Percentiles rank a stretch among this genome's conserved stretches.
These are phyloP conservation scores for Rosa chinensis DNA, from an alignment of 306 rosid genomes.

Conservation along the genomic window DNA sequence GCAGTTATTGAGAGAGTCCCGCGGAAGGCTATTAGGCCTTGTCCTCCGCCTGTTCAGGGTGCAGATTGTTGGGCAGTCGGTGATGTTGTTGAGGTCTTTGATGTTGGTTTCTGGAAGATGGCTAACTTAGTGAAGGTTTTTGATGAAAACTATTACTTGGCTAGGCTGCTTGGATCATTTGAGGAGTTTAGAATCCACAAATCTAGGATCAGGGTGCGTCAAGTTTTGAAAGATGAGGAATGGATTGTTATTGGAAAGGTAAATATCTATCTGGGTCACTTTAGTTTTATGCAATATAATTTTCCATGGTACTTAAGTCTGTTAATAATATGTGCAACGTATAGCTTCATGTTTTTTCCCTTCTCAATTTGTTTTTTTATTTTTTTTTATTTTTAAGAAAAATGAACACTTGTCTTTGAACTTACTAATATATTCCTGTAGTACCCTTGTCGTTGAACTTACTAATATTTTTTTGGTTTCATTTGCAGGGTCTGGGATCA, in stretches of 20 bases:
- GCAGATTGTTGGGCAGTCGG: conserved; percentile 45
- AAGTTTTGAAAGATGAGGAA: conserved; percentile 54
- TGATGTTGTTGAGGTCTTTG: conserved; percentile 67
- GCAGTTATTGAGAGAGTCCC: conserved; percentile 47
- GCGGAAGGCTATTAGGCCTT: conserved; percentile 66
- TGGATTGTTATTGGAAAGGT: conserved; percentile 69
- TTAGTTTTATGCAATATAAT: not conserved
- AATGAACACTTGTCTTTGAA: not conserved
- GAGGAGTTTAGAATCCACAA: conserved; percentile 44
- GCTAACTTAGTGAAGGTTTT: conserved; percentile 41
- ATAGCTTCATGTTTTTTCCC: too few relatives aligned
- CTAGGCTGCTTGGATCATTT: conserved; percentile 53
- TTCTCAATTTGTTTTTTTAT: too few relatives aligned
- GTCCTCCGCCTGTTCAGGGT: conserved; percentile 44
- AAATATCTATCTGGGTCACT: conserved; percentile 12
- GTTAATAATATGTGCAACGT: too few relatives aligned
- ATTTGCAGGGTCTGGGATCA: conserved; percentile 35
- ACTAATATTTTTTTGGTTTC: conserved; percentile 10
- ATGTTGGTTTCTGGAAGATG: conserved; percentile 61
- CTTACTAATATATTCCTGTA: not conserved
- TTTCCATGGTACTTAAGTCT: not conserved
- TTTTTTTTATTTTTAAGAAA: too few relatives aligned
- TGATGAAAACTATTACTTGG: conserved; percentile 43
- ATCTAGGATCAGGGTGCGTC: conserved; percentile 52
- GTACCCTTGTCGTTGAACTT: not conserved